Conservation (phyloP, 495 filamentous ascomycete species). For the Podospora fimiseda region DNA sequence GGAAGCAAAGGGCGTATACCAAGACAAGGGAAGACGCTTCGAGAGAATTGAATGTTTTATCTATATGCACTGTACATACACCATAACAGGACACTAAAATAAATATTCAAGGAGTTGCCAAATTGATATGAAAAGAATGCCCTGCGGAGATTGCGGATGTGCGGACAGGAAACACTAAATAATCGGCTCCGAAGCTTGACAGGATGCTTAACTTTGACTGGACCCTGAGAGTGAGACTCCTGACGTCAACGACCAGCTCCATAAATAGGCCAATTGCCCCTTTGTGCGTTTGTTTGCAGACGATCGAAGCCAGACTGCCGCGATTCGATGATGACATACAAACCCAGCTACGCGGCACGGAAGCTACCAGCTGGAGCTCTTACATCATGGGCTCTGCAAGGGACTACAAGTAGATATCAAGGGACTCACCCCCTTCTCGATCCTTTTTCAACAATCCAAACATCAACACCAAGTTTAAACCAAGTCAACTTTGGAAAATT, state of each 20-base stretch:
- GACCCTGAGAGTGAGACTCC: background rate
- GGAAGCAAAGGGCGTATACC: too few relatives aligned
- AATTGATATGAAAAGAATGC: too few relatives aligned
- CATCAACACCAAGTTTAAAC: background rate
- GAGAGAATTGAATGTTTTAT: too few relatives aligned
- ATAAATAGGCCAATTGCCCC: too few relatives aligned
- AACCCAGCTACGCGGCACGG: background rate
- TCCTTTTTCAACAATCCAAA: background rate
- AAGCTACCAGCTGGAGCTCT: background rate
- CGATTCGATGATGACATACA: background rate
- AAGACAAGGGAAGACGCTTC: too few relatives aligned
- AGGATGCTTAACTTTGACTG: background rate
- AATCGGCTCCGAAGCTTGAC: background rate
- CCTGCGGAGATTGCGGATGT: too few relatives aligned
- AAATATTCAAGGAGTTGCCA: too few relatives aligned
- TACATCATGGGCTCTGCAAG: constrained; percentile 3
- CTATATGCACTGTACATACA: too few relatives aligned
- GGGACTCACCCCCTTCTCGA: background rate
- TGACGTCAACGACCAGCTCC: background rate
- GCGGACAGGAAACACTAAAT: background rate
- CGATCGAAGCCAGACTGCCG: too few relatives aligned
- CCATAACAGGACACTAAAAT: too few relatives aligned
- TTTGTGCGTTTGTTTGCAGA: too few relatives aligned
- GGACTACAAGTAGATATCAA: background rate
- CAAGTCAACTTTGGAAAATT: too few relatives aligned